Percentiles rank a stretch among this genome's conserved stretches.
Evolutionary conservation across 805 yeast species (phyloP).

Genomic region (Spathaspora boniae): DNA sequence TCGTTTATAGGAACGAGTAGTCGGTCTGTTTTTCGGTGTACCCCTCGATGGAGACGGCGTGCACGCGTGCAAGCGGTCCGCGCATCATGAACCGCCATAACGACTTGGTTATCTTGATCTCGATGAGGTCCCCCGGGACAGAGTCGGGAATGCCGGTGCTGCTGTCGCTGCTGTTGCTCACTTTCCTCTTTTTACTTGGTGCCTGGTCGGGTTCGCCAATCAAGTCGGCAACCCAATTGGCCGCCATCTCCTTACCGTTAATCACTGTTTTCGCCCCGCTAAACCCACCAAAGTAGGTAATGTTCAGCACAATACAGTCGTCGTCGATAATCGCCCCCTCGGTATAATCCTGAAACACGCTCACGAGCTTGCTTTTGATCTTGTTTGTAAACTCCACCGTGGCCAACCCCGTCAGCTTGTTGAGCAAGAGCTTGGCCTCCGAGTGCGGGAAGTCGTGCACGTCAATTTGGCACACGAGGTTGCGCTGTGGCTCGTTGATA

Average conservation of each 20-base stretch:
- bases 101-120: slow-evolving; percentile 38
- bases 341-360: slow-evolving; percentile 21
- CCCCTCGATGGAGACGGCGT: slow-evolving; percentile 29
- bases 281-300: slow-evolving; percentile 23
- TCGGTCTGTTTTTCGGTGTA: slow-evolving; percentile 17
- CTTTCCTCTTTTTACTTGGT: slow-evolving; percentile 7
- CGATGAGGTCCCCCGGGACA: slow-evolving; percentile 36
- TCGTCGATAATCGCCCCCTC: slow-evolving; percentile 16
- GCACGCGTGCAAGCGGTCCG: slow-evolving; percentile 21
- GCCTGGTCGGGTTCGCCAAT: slow-evolving; percentile 12
- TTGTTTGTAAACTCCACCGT: slow-evolving; percentile 24
- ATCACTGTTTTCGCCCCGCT: slow-evolving; percentile 26
- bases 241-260: slow-evolving; percentile 33
- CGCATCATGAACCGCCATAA: slow-evolving; percentile 38
- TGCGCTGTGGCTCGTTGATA: slow-evolving; percentile 30
- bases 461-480: slow-evolving; percentile 30
- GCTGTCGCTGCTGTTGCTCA: slow-evolving; percentile 13
- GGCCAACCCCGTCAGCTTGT: slow-evolving; percentile 21
- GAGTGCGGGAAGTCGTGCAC: slow-evolving; percentile 15
- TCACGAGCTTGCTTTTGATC: slow-evolving; percentile 19
- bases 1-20: slow-evolving; percentile 1
- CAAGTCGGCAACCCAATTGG: slow-evolving; percentile 31
- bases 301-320: too few species aligned
- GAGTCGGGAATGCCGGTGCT: slow-evolving; percentile 5
- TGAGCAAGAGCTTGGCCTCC: slow-evolving; percentile 31